Evolutionary conservation across 2,329 filamentous ascomycete genomes (phyloP).

Genomic region (Setomelanomma holmii): DNA sequence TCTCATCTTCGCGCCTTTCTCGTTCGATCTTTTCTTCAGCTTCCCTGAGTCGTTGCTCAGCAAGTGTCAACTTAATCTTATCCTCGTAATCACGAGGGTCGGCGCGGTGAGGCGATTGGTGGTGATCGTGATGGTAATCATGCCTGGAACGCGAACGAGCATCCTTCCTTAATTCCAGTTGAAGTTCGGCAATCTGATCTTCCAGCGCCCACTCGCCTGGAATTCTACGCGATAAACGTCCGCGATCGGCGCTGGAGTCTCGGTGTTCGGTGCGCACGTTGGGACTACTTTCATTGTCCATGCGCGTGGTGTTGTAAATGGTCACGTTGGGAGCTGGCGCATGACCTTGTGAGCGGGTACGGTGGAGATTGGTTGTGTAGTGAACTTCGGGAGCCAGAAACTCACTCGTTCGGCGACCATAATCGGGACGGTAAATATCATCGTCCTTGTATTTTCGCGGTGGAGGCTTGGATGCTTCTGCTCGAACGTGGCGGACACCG

Average conservation of each 20-base stretch:
- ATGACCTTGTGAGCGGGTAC: constrained; percentile 54
- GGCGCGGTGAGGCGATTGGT: constrained; percentile 28
- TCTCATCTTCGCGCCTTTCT: constrained; percentile 43
- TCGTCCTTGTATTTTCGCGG: constrained; percentile 25
- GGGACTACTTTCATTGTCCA: constrained; percentile 45
- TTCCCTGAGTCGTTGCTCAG: constrained; percentile 46
- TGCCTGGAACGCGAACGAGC: constrained; percentile 35
- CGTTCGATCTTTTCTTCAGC: constrained; percentile 42
- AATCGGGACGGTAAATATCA: constrained; percentile 20
- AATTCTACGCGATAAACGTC: constrained; percentile 35
- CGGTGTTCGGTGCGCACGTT: constrained; percentile 44
- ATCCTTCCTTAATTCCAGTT: constrained; percentile 33
- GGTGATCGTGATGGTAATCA: constrained; percentile 29
- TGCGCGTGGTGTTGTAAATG: constrained; percentile 55
- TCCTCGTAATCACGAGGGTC: constrained; percentile 29
- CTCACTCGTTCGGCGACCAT: constrained; percentile 37
- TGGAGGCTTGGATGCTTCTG: constrained; percentile 14
- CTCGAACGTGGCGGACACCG: constrained; percentile 42
- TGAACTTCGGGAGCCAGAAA: constrained; percentile 38
- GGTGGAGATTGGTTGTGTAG: constrained; percentile 47
- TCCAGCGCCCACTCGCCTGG: constrained; percentile 44
- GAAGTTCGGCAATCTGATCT: constrained; percentile 44
- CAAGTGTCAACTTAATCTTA: constrained; percentile 44
- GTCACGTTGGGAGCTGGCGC: constrained; percentile 54
- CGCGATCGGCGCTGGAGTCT: constrained; percentile 32